A percentile compares a stretch with the other conserved stretches of the same genome.
Evolutionary conservation across 2,329 filamentous ascomycete species (phyloP).

Genomic region (Fusarium lateritium): DNA sequence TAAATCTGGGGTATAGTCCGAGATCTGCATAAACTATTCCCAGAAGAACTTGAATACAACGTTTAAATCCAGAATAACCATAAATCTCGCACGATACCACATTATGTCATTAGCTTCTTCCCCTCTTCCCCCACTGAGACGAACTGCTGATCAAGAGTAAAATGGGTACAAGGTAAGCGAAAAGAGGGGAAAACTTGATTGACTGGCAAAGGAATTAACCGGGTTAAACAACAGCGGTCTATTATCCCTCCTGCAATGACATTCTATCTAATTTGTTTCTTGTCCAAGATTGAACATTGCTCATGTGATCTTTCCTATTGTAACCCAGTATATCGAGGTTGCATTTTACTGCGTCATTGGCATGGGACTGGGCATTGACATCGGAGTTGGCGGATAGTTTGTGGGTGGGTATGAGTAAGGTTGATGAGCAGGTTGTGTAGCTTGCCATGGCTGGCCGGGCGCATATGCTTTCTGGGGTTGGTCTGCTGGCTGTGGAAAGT

Average conservation of each 20-base stretch:
- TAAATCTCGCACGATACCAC: conserved; percentile 2
- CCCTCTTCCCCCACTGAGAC: conserved; percentile 17
- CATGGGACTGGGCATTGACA: conserved; percentile 16
- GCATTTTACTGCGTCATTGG: conserved; percentile 8
- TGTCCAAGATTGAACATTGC: neutral
- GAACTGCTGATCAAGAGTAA: neutral
- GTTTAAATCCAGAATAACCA: neutral
- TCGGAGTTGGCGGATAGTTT: conserved; percentile 17
- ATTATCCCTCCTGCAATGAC: neutral
- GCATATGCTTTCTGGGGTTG: conserved; percentile 2
- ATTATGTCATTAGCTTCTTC: neutral
- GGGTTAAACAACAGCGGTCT: no score
- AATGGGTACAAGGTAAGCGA: neutral
- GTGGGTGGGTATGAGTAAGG: neutral
- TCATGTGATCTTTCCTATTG: neutral
- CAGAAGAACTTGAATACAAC: neutral
- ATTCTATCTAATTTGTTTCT: neutral
- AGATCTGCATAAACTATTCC: conserved; percentile 20
- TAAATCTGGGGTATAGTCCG: neutral
- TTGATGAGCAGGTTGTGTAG: conserved; percentile 3
- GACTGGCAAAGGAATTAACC: neutral
- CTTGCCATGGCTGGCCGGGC: conserved; percentile 9
- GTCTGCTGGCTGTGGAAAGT: conserved; percentile 2
- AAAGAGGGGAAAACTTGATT: conserved; percentile 3
- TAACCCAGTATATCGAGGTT: neutral